Conservation (phyloP, 306 rosid species). For the Malus domestica region ASM211411v1 NC_041801.1:28192501-28193000, state of each 20-base stretch:
- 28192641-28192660: constrained; percentile 35
- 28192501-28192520: not conserved
- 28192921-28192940: constrained; percentile 95
- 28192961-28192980: not conserved
- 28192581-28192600: constrained; percentile 34
- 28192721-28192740: constrained; percentile 98
- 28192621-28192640: constrained; percentile 14
- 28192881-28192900: constrained; percentile 86
- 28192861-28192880: constrained; percentile 88
- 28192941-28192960: constrained; percentile 91
- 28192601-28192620: constrained; percentile 22
- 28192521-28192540: not conserved
- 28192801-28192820: constrained; percentile 99
- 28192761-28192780: constrained; percentile 97
- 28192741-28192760: constrained; percentile 96
- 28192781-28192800: constrained; percentile 99
- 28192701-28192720: constrained; percentile 96
- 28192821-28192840: constrained; percentile 82
- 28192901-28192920: constrained; percentile 93
- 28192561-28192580: constrained; percentile 11
- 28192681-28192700: constrained; percentile 48
- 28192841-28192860: constrained; percentile 69
- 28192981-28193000: not conserved
- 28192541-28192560: not conserved
- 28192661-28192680: constrained; percentile 40